Evolutionary conservation across 2,329 filamentous ascomycete genomes (phyloP).

Genomic region (Conoideocrella luteorostrata): DNA sequence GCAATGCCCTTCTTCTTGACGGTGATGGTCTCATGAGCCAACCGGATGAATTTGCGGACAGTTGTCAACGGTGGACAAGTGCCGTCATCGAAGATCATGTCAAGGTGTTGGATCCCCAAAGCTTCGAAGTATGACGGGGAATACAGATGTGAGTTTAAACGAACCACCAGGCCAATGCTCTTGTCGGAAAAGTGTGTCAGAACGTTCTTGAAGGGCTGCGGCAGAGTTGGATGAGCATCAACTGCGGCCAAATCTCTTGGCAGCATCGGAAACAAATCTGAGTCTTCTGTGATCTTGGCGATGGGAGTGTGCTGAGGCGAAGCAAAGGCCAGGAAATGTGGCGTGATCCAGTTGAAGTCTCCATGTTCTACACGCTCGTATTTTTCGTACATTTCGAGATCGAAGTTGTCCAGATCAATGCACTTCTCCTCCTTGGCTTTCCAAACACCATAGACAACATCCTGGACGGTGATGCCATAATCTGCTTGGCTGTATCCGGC

Average conservation of each 20-base stretch:
- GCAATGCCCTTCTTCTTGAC: conserved; percentile 88
- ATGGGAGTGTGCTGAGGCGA: conserved; percentile 82
- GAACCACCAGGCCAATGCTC: conserved; percentile 87
- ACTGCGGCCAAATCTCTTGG: conserved; percentile 72
- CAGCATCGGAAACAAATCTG: conserved; percentile 66
- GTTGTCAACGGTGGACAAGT: conserved; percentile 84
- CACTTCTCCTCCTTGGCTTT: conserved; percentile 95
- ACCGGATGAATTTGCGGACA: conserved; percentile 90
- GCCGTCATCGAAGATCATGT: conserved; percentile 99
- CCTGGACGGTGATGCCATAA: conserved; percentile 91
- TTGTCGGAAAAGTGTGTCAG: conserved; percentile 80
- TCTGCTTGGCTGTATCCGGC: conserved; percentile 98
- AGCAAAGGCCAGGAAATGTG: conserved; percentile 90
- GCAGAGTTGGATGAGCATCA: conserved; percentile 62
- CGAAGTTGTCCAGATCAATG: conserved; percentile 88
- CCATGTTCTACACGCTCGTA: conserved; percentile 96
- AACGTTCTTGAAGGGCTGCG: conserved; percentile 92
- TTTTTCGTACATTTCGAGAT: conserved; percentile 92
- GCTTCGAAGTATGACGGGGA: conserved; percentile 96
- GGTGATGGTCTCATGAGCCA: conserved; percentile 91
- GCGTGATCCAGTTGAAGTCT: conserved; percentile 99
- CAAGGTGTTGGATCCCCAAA: conserved; percentile 87
- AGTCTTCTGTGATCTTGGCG: conserved; percentile 63
- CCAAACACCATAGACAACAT: conserved; percentile 97
- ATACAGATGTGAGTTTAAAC: conserved; percentile 92